Evolutionary conservation across 1,284 basidiomycete species (phyloP), one percentile per base, ranked within the genome.

Genomic region (Tilletia walkeri): DNA sequence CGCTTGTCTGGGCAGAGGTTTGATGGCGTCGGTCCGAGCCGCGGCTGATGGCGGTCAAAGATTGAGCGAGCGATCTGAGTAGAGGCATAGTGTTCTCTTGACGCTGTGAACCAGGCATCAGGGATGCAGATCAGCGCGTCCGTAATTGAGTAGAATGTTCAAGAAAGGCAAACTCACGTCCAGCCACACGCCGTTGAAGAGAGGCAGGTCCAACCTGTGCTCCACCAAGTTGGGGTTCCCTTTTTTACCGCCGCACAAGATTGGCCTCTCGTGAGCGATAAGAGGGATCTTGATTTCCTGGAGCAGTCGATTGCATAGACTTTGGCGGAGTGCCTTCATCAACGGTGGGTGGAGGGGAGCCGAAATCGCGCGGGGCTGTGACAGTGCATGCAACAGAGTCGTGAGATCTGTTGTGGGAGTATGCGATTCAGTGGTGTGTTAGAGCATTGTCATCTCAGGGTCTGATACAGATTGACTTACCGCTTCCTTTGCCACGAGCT

Each of bases 121-220:
- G n/a, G 2, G 50, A 53, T 7, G 20, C 7, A 6, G 50, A 53
- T 18, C 50, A 53, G 50, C 7, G 18, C 16, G 1, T 45, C 41
- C 6, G 41, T 1, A 53, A 12, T 1, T 53, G 12, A 18, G 18
- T 18, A 45, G 5, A 5, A 12, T 45, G 5, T 18, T 12, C 10
- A 1, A 18, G n/a, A 53, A 18, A 53, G 10, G 20, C 30, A 34
- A 61, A 39, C 59, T 63, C 38, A 63, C 59, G 36, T 63, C 59
- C 18, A 63, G 34, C 34, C 30, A 63, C 2, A 38, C 59, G 36
- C 59, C 59, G 38, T 63, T 63, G 59, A 63, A 63, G 59, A 38
- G 7, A 5, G 59, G 59, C 0, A 63, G 30, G 12, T 18, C 34
- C 16, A 41, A 3, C 30, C 2, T 18, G 36, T 18, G 30, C 6